Evolutionary conservation across 371 early-diverging fungal genomes (phyloP).

Genomic region (Mucor plumbeus): DNA sequence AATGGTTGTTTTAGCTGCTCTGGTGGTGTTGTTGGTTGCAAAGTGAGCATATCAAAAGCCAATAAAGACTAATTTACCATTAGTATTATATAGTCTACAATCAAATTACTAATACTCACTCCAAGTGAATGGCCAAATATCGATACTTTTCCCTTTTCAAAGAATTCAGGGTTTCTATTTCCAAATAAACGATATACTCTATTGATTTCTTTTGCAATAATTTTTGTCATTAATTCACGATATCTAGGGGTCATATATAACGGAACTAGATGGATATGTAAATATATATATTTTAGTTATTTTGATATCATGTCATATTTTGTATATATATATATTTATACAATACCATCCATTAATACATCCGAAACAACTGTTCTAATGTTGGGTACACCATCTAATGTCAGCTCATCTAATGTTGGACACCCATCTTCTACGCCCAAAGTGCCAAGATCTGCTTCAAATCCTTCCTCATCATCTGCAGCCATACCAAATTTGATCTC

Average conservation of each 20-base stretch:
- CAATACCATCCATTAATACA: slow-evolving; percentile 76
- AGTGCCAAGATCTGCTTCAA: slow-evolving; percentile 61
- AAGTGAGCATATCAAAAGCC: slow-evolving; percentile 77
- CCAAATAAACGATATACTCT: slow-evolving; percentile 71
- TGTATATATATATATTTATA: background rate
- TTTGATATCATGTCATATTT: background rate
- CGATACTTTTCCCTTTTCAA: slow-evolving; percentile 72
- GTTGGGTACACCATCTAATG: slow-evolving; percentile 80
- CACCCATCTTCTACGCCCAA: slow-evolving; percentile 62
- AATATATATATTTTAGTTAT: background rate
- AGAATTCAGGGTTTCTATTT: slow-evolving; percentile 75
- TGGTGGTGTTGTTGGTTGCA: slow-evolving; percentile 51
- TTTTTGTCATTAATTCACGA: slow-evolving; percentile 77
- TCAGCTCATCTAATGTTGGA: slow-evolving; percentile 76
- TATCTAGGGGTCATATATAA: slow-evolving; percentile 85
- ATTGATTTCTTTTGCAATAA: slow-evolving; percentile 77
- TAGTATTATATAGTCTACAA: background rate
- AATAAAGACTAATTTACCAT: slow-evolving; percentile 53
- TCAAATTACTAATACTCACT: slow-evolving; percentile 28
- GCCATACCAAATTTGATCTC: slow-evolving; percentile 77
- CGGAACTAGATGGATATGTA: slow-evolving; percentile 54
- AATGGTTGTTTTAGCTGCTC: slow-evolving; percentile 16
- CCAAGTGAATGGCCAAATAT: slow-evolving; percentile 86
- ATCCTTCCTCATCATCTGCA: slow-evolving; percentile 44
- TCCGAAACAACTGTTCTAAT: slow-evolving; percentile 83